Percentiles rank a stretch among this genome's conserved stretches.
Evolutionary conservation across 148 eudicot genomes (phyloP).

Genomic region (Mesembryanthemum crystallinum): DNA sequence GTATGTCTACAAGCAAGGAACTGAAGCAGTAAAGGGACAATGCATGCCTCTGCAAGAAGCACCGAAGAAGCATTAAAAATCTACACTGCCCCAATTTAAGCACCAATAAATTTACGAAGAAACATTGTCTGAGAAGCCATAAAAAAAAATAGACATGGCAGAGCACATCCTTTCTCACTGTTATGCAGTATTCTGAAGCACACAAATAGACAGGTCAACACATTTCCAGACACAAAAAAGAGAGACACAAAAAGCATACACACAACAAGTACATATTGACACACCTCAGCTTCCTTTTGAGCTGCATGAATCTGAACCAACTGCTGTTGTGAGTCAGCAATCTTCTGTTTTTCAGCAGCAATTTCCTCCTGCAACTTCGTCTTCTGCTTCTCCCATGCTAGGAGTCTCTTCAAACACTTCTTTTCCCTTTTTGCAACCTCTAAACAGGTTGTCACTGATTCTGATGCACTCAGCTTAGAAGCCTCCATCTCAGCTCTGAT

Average conservation of each 20-base stretch:
- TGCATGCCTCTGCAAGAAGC: not conserved
- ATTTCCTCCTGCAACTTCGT: conserved; percentile 81
- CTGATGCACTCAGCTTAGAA: conserved; percentile 89
- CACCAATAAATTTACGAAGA: not conserved
- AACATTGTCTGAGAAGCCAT: not conserved
- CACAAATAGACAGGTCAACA: not conserved
- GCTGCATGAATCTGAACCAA: conserved; percentile 55
- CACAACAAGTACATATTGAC: conserved; percentile 6
- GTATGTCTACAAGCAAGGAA: not conserved
- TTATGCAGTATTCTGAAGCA: not conserved
- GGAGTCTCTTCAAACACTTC: conserved; percentile 75
- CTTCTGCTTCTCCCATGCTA: conserved; percentile 97
- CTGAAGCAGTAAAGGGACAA: not conserved
- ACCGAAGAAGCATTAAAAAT: not conserved
- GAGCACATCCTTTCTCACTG: not conserved
- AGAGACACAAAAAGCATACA: conserved; percentile 1
- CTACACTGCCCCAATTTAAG: not conserved
- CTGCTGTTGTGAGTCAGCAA: conserved; percentile 57
- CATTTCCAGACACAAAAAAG: not conserved
- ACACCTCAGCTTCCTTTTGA: conserved; percentile 74
- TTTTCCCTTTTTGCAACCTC: conserved; percentile 95
- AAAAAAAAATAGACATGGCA: not conserved
- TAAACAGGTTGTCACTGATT: conserved; percentile 71
- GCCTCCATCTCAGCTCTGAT: conserved; percentile 99
- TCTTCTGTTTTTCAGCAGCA: conserved; percentile 69